Evolutionary conservation across 768 basidiomycete species (phyloP), one percentile per base, ranked within the genome.

Genomic region (Russula sp.): DNA sequence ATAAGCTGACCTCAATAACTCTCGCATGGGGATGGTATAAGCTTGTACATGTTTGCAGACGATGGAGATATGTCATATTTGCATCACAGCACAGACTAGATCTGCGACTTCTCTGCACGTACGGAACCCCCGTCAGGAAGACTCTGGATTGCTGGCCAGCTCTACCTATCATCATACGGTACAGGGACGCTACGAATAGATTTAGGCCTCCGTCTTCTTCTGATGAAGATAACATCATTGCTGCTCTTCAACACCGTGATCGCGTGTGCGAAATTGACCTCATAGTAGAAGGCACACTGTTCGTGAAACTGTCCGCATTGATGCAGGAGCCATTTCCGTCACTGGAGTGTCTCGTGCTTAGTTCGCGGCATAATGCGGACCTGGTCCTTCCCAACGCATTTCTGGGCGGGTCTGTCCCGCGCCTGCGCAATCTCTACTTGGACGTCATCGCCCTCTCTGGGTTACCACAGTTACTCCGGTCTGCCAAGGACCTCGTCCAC

Each of bases 21-120:
- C 40, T 32, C 10, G 34, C 51, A 44, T 59, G 59, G 59, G 35
- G 51, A 34, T 59, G 59, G 59, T 11, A 52, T 10, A 44, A 11
- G n/a, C 49, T 59, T 18, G 32, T 48, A 14, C 59, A 53, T 14
- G 59, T 59, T 13, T 60, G 44, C 44, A 51, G 16, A 22, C 42
- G 52, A 53, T 60, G 59, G 59, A 42, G 51, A 20, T 27, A 37
- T 2, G 10, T 60, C n/a, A 16, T 59, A 16, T 35, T 59, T 45
- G 39, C 51, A 2, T 54, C 59, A 18, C 59, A 16, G 18, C 53
- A 42, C 53, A 53, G 52, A 35, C 45, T 61, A 4, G 52, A 45
- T 20, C 52, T 61, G 34, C 52, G 45, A 16, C 59, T 60, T 60
- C 10, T 53, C 51, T 60, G 59, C 34, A 60, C 59, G 22, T 53